These are phyloP conservation scores for Cryptococcus sp. DNA, from an alignment of 1,284 basidiomycete genomes.

Conservation along the genomic window DNA sequence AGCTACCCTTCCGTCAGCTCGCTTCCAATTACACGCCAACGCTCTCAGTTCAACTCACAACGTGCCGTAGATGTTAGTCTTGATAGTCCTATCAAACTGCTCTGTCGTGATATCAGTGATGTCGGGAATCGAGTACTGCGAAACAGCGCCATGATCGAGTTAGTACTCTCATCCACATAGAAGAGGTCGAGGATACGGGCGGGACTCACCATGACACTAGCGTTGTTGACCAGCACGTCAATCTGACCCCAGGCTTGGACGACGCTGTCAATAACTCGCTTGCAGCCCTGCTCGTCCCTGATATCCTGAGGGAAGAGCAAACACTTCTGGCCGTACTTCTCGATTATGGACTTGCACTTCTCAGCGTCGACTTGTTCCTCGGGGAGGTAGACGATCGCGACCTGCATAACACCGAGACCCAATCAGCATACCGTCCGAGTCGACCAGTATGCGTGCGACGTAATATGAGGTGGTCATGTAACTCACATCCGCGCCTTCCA, in stretches of 20 bases:
- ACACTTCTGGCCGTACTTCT: constrained; percentile 30
- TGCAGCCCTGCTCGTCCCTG: constrained; percentile 44
- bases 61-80: constrained; percentile 37
- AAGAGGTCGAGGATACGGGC: no score
- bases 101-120: constrained; percentile 48
- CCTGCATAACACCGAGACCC: constrained; percentile 9
- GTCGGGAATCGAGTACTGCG: constrained; percentile 33
- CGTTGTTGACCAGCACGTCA: constrained; percentile 52
- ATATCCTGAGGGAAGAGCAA: constrained; percentile 43
- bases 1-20: constrained; percentile 16
- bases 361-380: constrained; percentile 55
- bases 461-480: constrained; percentile 41
- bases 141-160: not conserved
- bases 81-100: constrained; percentile 47
- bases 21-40: not conserved
- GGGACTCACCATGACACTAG: constrained; percentile 49
- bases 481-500: constrained; percentile 63
- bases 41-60: constrained; percentile 17
- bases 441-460: no score
- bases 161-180: no score
- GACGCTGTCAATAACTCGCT: constrained; percentile 42
- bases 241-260: constrained; percentile 47
- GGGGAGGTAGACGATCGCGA: constrained; percentile 64
- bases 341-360: constrained; percentile 41
- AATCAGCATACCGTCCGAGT: not conserved